Evolutionary conservation across 768 basidiomycete species (phyloP).

Genomic region (Boletus barrowsii): DNA sequence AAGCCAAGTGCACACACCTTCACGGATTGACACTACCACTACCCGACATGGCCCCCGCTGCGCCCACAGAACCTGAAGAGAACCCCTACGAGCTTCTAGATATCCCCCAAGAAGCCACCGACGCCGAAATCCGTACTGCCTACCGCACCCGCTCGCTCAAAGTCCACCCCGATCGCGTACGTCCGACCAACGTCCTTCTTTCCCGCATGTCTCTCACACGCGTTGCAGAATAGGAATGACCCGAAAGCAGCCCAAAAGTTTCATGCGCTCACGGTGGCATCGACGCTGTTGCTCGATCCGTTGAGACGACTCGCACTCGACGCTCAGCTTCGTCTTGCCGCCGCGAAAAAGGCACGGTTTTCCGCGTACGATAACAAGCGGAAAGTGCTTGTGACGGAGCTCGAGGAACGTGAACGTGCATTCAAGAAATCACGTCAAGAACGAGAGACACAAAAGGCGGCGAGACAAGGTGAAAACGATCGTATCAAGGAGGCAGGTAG

Average conservation of each 20-base stretch:
- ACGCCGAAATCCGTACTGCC: constrained; percentile 75
- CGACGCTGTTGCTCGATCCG: constrained; percentile 79
- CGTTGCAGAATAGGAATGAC: constrained; percentile 67
- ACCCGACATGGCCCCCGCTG: constrained; percentile 23
- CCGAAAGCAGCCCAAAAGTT: constrained; percentile 84
- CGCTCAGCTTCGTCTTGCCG: constrained; percentile 69
- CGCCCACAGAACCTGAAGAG: constrained; percentile 49
- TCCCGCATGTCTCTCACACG: constrained; percentile 7
- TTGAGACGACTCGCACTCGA: constrained; percentile 75
- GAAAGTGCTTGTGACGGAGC: constrained; percentile 69
- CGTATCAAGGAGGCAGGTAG: constrained; percentile 74
- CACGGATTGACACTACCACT: background rate
- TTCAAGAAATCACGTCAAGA: constrained; percentile 70
- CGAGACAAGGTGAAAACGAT: constrained; percentile 60
- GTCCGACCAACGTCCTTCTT: constrained; percentile 23
- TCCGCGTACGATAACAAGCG: constrained; percentile 69
- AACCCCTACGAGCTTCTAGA: constrained; percentile 75
- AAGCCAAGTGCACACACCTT: background rate
- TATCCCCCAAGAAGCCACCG: constrained; percentile 60
- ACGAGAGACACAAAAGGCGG: constrained; percentile 56
- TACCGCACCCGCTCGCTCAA: constrained; percentile 79
- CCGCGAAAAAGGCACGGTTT: constrained; percentile 68
- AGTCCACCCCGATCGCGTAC: constrained; percentile 83
- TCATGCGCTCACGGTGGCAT: constrained; percentile 79
- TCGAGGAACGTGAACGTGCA: constrained; percentile 74